Base-by-base conservation (phyloP, 345 rosid genomes). In the Gossypioides kirkii region DNA sequence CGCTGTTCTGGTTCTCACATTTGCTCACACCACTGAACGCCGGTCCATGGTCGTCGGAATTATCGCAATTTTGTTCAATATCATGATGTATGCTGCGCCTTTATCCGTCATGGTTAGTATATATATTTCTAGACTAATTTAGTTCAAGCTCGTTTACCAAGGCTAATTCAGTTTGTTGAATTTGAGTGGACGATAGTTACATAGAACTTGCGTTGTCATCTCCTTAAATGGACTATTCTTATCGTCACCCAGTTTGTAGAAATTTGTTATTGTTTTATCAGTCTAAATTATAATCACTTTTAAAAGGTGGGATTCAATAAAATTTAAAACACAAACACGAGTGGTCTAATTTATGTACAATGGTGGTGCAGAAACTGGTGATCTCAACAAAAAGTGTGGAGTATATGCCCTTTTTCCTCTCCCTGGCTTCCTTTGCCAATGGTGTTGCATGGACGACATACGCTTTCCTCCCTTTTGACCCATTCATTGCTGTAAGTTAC, bases 51-150 rank as follows among this genome's bases (percentile, higher is more conserved):
- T 83, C 36, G 92, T 87, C 38, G 98, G 98, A 11, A 70, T 89
- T 47, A 12, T 88, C 2, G 83, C 92, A 79, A 84, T 89, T 69
- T 42, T 82, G 56, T 89, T 89, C 74, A 89, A 86, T 67, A 67
- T 88, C 80, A 73, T 85, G 88, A 94, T 94, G 97, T 94, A 94
- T 45, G 98, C 96, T 71, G 62, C 98, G 6, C 98, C 98, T 0
- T 74, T 94, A 22, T 84, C 93, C 1, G 80, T 94, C 78, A 89
- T 91, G 97, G 98, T 91, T n/a, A 71, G 88, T 80, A 49, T 16
- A 32, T 32, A 32, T 32, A 5, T 32, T 32, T 32, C 5, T 32
- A 32, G 38, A 32, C 38, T 32, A 32, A 32, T 32, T 32, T 32
- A 32, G 38, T 1, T 32, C 38, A 32, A 32, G 38, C 38, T 32